phyloP scores from a whole-genome alignment of 2,329 filamentous ascomycete species.

The Lachnum nothofagi region DNA sequence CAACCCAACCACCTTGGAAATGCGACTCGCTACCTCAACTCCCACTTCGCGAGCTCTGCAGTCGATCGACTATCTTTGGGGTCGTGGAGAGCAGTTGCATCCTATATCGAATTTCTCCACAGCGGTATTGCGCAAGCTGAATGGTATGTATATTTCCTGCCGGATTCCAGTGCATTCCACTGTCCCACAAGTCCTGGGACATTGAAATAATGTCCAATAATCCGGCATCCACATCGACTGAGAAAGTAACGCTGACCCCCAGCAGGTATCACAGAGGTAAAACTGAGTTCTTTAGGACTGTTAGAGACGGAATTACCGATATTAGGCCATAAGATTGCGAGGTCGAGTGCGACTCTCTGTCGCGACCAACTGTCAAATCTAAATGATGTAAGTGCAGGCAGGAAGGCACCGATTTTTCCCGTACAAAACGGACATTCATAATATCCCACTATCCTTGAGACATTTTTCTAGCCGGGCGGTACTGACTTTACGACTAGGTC shows the following conservation, averaged over 20 bases:
- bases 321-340: conserved; percentile 45
- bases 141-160: too few relatives aligned
- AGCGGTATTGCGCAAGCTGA: conserved; percentile 52
- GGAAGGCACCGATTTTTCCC: conserved; percentile 22
- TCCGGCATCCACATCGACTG: too few relatives aligned
- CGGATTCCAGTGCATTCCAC: too few relatives aligned
- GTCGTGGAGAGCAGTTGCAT: conserved; percentile 32
- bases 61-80: conserved; percentile 28
- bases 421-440: too few relatives aligned
- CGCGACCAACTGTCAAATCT: conserved; percentile 46
- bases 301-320: conserved; percentile 61
- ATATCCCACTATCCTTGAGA: too few relatives aligned
- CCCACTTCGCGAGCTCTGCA: conserved; percentile 23
- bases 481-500: too few relatives aligned
- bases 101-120: conserved; percentile 46
- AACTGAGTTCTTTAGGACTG: conserved; percentile 55
- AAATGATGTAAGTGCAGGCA: conserved; percentile 19
- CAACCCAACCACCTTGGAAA: conserved; percentile 26
- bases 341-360: conserved; percentile 33
- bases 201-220: too few relatives aligned
- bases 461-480: too few relatives aligned
- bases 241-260: too few relatives aligned
- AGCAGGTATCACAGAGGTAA: conserved; percentile 51
- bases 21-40: conserved; percentile 25
- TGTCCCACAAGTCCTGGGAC: too few relatives aligned